Percentiles rank a stretch among this genome's conserved stretches.
These are phyloP conservation scores for Davidsoniella neocaledoniae DNA, from an alignment of 2,329 filamentous ascomycete genomes.

Conservation along the genomic window DNA sequence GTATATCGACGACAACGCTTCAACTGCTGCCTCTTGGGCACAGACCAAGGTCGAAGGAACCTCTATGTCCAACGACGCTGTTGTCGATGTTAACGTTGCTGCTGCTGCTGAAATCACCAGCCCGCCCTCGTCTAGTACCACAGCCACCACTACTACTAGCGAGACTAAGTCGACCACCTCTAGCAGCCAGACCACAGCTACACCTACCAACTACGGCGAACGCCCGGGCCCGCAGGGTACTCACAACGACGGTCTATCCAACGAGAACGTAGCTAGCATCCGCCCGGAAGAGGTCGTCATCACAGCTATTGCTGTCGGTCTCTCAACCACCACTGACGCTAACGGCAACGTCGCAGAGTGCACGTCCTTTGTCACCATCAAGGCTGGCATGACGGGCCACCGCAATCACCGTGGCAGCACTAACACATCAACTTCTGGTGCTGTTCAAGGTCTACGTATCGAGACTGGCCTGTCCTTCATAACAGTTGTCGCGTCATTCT, in stretches of 20 bases:
- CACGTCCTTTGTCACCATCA: conserved; percentile 1
- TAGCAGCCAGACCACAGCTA: too few relatives aligned
- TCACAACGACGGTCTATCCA: too few relatives aligned
- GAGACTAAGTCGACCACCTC: too few relatives aligned
- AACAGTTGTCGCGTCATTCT: too few relatives aligned
- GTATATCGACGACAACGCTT: conserved; percentile 13
- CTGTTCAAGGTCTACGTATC: too few relatives aligned
- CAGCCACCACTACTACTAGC: too few relatives aligned
- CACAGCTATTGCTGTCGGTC: too few relatives aligned
- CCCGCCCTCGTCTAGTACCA: not conserved
- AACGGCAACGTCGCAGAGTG: not conserved
- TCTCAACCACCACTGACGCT: not conserved
- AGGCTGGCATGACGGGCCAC: not conserved
- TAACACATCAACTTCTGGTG: not conserved
- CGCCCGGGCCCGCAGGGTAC: too few relatives aligned
- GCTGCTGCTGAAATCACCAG: not conserved
- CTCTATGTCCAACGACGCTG: not conserved
- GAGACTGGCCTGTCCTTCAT: too few relatives aligned
- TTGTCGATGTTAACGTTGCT: not conserved
- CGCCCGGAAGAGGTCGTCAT: too few relatives aligned
- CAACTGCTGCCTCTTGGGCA: not conserved
- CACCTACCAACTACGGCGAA: too few relatives aligned
- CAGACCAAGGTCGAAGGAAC: not conserved
- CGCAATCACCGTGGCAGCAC: not conserved
- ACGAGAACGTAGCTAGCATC: too few relatives aligned